Evolutionary conservation across 192 early-diverging fungal species (phyloP), one percentile per base, ranked within the genome.

Genomic region (Gaertneriomyces sp.): DNA sequence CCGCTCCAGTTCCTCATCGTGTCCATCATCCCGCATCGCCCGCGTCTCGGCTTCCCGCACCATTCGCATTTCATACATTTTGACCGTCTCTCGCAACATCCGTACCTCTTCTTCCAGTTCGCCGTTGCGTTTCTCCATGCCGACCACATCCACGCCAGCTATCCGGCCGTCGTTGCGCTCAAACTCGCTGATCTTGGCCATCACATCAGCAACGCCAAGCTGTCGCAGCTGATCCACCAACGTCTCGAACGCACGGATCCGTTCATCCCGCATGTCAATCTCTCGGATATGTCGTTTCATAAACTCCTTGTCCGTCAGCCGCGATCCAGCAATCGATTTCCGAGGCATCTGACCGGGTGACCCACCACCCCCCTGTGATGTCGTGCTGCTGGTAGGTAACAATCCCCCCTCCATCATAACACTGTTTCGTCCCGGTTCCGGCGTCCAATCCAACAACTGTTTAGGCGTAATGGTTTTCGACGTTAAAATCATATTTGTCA

Each of bases 401-500:
- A 80, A 65, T 38, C 75, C 75, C 38, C 77, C 75, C 42, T 41
- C 50, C 49, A 79, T 43, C 61, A 80, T 77, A 8, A 80, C 79
- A 10, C 69, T 75, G 69, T 33, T 65, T 73, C 16, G 63, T 38
- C 58, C 20, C 54, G 12, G 54, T 12, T 11, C 71, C 78, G n/a
- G 44, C 25, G 2, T 80, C 80, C 80, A 81, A 68, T 78, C 76
- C 56, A 81, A 53, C 33, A 81, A 63, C 17, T 77, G 61, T 54
- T 80, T 79, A 25, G 72, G 58, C 40, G 78, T 74, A 25, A 90
- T 78, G 3, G 87, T 86, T n/a, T 69, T 60, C 1, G 84, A 87
- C 0, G 87, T 92, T 60, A 94, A 76, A 59, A 94, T 94, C 20
- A 94, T 67, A 19, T 85, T 87, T 7, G 91, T 93, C 53, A 94